Evolutionary conservation across 2,329 filamentous ascomycete genomes (phyloP).

Genomic region (Hymenoscyphus linearis): DNA sequence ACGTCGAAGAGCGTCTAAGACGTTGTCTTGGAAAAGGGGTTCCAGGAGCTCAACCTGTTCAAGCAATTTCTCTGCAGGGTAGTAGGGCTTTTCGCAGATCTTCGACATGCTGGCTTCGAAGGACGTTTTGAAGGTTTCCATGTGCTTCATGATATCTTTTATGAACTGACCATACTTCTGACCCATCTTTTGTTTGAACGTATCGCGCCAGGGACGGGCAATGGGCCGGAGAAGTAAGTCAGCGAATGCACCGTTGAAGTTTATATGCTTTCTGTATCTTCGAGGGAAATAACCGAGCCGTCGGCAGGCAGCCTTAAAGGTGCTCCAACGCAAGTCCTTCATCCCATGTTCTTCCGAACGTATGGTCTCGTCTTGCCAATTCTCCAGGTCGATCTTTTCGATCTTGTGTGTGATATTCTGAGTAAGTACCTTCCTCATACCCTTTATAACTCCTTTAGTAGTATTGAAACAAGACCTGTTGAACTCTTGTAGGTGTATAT

Average conservation of each 20-base stretch:
- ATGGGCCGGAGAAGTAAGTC: not conserved
- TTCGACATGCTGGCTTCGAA: not conserved
- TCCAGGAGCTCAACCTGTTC: not conserved
- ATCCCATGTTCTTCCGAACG: not conserved
- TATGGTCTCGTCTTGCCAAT: not conserved
- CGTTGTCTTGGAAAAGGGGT: not conserved
- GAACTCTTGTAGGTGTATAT: not conserved
- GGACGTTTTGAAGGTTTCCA: not conserved
- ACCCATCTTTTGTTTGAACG: not conserved
- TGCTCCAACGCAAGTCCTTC: too few species aligned
- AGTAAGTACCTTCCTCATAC: not conserved
- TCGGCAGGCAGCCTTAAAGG: not conserved
- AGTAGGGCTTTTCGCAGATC: not conserved
- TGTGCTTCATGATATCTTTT: not conserved
- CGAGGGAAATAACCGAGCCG: not conserved
- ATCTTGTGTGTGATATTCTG: not conserved
- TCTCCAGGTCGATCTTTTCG: not conserved
- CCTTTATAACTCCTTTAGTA: not conserved
- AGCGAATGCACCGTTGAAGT: not conserved
- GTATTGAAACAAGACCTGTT: not conserved
- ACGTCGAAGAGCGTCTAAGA: not conserved
- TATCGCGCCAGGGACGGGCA: not conserved
- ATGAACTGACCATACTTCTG: not conserved
- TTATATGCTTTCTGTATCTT: not conserved
- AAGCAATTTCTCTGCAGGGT: not conserved